Conservation (phyloP, 1,284 basidiomycete genomes). For the Stereum hirsutum region DNA sequence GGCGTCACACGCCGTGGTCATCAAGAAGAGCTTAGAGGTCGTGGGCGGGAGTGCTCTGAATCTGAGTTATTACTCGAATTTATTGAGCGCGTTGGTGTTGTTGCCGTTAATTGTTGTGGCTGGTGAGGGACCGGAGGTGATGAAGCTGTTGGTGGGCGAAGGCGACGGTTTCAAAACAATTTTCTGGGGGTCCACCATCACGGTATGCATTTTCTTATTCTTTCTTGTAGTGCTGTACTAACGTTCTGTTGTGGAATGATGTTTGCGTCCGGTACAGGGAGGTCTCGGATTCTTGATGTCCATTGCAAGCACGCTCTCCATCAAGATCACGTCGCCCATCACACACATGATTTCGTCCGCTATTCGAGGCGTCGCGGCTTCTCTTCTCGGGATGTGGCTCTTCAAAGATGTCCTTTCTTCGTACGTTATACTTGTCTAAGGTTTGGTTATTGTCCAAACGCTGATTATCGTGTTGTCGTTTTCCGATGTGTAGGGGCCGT, state of each 20-base stretch:
- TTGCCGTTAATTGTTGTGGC: conserved; percentile 58
- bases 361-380: conserved; percentile 75
- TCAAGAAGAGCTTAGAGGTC: conserved; percentile 70
- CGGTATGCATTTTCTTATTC: conserved; percentile 30
- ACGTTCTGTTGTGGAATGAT: too few species aligned
- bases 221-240: not conserved
- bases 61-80: conserved; percentile 80
- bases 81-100: conserved; percentile 59
- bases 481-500: conserved; percentile 63
- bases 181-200: conserved; percentile 68
- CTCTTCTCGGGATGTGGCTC: conserved; percentile 64
- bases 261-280: too few species aligned
- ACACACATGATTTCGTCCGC: conserved; percentile 90
- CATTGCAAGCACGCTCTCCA: conserved; percentile 80
- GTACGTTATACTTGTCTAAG: conserved; percentile 30
- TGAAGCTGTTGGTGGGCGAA: conserved; percentile 44
- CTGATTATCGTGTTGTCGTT: not conserved
- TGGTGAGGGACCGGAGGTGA: conserved; percentile 60
- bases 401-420: conserved; percentile 69
- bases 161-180: conserved; percentile 50
- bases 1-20: conserved; percentile 77
- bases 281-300: conserved; percentile 82
- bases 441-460: conserved; percentile 4
- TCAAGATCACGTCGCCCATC: conserved; percentile 88
- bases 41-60: conserved; percentile 73